Evolutionary conservation across 2,329 filamentous ascomycete genomes (phyloP).

Genomic region (Didymella lethalis): DNA sequence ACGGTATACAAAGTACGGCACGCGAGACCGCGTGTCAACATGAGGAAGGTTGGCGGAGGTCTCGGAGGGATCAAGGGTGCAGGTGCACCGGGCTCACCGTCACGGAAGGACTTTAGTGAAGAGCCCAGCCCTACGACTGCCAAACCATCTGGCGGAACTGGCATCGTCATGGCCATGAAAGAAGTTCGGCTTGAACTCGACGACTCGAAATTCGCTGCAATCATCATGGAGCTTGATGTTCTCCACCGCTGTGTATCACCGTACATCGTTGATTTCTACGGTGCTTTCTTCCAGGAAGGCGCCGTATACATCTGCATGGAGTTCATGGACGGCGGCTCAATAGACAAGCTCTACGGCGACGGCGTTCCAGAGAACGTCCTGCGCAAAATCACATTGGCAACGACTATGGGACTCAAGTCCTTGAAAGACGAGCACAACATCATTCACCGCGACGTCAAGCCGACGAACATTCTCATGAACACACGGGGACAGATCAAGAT

Average conservation of each 20-base stretch:
- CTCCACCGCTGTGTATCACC: slow-evolving; percentile 93
- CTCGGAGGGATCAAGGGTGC: slow-evolving; percentile 64
- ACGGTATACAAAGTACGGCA: slow-evolving; percentile 97
- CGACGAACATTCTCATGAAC: slow-evolving; percentile 97
- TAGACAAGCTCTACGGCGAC: slow-evolving; percentile 92
- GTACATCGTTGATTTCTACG: slow-evolving; percentile 98
- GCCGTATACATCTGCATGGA: slow-evolving; percentile 99
- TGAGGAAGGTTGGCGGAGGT: slow-evolving; percentile 67
- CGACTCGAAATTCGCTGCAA: slow-evolving; percentile 94
- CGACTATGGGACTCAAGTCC: slow-evolving; percentile 88
- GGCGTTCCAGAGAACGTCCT: slow-evolving; percentile 90
- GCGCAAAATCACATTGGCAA: slow-evolving; percentile 88
- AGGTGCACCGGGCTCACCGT: slow-evolving; percentile 46
- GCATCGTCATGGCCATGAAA: slow-evolving; percentile 98
- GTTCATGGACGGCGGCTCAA: slow-evolving; percentile 97
- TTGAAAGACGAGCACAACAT: slow-evolving; percentile 99
- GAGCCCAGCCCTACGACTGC: slow-evolving; percentile 48
- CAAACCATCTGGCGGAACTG: slow-evolving; percentile 63
- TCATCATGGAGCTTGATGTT: slow-evolving; percentile 97
- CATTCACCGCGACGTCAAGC: slow-evolving; percentile 97
- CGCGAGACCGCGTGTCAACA: slow-evolving; percentile 66
- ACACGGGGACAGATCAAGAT: slow-evolving; percentile 93
- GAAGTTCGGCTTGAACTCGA: slow-evolving; percentile 95
- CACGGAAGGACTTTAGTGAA: slow-evolving; percentile 41
- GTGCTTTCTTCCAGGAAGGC: slow-evolving; percentile 97